Base-by-base conservation (phyloP, 768 basidiomycete genomes). In the Lentinula lateritia region DNA sequence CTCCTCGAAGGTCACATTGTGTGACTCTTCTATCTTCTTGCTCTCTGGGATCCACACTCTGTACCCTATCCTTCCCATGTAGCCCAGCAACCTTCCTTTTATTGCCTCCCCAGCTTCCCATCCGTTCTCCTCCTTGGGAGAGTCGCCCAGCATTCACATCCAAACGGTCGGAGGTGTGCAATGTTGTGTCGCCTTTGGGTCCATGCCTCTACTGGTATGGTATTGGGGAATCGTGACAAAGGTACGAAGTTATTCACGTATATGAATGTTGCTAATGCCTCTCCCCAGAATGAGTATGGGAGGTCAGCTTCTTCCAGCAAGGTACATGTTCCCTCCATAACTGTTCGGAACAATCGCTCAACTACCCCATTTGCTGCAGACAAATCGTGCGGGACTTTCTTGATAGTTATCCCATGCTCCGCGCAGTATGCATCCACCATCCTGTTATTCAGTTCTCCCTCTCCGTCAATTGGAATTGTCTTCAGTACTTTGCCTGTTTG, bases 341-440 rank as follows among this genome's bases (percentile, higher is more conserved):
- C 52, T 1, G 66, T 70, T 0, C 60, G 36, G 50, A 71, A 72
- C 1, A 63, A 52, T 0, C 63, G 64, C 43, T 74, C 69, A 0
- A 66, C 68, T 2, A 71, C 52, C 0, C 73, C 70, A 35, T 74
- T 72, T 16, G 70, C 68, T 23, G 69, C 52, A 12, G 67, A 71
- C 0, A 67, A 68, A 48, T 70, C 32, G 0, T 66, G 72, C 8
- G 55, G 62, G 28, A 66, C 66, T 18, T 48, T n/a, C n/a, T n/a
- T n/a, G n/a, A n/a, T n/a, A n/a, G n/a, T n/a, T n/a, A n/a, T n/a
- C n/a, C n/a, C n/a, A 15, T 68, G 52, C 5, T 58, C 42, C 0
- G 6, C 16, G 16, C 66, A 63, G 42, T 64, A 67, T 1, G 15
- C 43, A 8, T 65, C 35, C 55, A 72, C 73, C 6, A 67, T 46